Conservation (phyloP, 805 yeast genomes). For the Candida taoyuanica region DNA sequence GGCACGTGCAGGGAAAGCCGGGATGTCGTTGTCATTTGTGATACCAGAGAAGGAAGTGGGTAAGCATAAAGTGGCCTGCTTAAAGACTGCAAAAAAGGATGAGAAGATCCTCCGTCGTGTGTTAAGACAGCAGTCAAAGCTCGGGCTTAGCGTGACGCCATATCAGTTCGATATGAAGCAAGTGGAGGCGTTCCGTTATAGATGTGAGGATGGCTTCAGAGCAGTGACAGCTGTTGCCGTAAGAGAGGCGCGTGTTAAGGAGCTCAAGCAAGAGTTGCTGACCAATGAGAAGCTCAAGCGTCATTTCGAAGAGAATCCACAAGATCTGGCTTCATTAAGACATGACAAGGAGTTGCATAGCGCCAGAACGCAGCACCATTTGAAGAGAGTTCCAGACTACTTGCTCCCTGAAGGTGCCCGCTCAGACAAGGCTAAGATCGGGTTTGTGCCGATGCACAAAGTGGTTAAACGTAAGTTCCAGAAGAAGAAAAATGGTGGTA, state of each 20-base stretch:
- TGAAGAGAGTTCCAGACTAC: constrained; percentile 91
- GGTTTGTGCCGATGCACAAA: constrained; percentile 69
- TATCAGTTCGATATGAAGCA: constrained; percentile 89
- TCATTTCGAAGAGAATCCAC: constrained; percentile 96
- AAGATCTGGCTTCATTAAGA: constrained; percentile 80
- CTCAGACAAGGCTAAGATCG: constrained; percentile 47
- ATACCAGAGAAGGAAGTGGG: constrained; percentile 82
- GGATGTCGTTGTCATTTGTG: constrained; percentile 91
- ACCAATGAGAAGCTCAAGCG: constrained; percentile 87
- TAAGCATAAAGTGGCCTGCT: constrained; percentile 76
- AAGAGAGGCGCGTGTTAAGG: constrained; percentile 90
- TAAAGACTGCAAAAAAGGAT: constrained; percentile 70
- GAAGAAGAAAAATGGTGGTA: constrained; percentile 37
- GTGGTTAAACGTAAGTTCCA: constrained; percentile 38
- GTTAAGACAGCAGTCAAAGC: constrained; percentile 65
- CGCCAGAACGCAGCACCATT: constrained; percentile 73
- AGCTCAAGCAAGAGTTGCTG: constrained; percentile 79
- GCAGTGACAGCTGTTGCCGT: constrained; percentile 86
- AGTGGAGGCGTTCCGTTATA: constrained; percentile 91
- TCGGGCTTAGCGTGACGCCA: constrained; percentile 75
- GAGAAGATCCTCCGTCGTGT: constrained; percentile 81
- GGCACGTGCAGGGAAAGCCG: constrained; percentile 94
- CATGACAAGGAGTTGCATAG: constrained; percentile 90
- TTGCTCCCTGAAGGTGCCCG: constrained; percentile 78
- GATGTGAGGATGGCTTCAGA: constrained; percentile 96